Conservation (phyloP, 352 stramenopile species). For the Globisporangium emineosum region DNA sequence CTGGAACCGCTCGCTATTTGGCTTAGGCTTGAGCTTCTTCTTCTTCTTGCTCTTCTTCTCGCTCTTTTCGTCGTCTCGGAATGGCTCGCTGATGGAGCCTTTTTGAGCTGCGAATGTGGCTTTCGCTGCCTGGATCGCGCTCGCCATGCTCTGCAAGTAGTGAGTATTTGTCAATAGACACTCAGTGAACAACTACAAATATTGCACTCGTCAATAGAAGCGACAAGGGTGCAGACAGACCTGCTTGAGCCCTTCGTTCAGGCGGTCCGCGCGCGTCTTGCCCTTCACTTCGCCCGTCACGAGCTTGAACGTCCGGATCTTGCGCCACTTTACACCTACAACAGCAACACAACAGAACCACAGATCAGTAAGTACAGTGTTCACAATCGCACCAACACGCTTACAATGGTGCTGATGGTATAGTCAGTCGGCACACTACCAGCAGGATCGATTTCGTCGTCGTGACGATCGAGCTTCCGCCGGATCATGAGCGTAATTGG, state of each 20-base stretch:
- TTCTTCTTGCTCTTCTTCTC: conserved; percentile 8
- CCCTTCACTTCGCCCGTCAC: conserved; percentile 58
- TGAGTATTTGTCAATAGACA: neutral
- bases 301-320: conserved; percentile 69
- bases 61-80: neutral
- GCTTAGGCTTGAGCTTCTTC: neutral
- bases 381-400: neutral
- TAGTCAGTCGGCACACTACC: conserved; percentile 32
- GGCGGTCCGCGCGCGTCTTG: conserved; percentile 44
- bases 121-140: conserved; percentile 13
- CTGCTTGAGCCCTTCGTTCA: conserved; percentile 57
- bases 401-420: neutral
- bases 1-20: conserved; percentile 6
- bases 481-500: conserved; percentile 70
- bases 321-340: conserved; percentile 66
- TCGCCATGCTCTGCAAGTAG: conserved; percentile 14
- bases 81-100: neutral
- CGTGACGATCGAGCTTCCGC: conserved; percentile 54
- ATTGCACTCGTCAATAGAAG: neutral
- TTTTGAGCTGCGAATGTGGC: neutral
- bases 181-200: neutral
- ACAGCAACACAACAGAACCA: neutral
- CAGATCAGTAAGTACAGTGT: neutral
- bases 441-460: conserved; percentile 36
- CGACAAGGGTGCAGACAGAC: conserved; percentile 19